Conservation (phyloP, 164 flowering plant species). For the Akebia trifoliata region DNA sequence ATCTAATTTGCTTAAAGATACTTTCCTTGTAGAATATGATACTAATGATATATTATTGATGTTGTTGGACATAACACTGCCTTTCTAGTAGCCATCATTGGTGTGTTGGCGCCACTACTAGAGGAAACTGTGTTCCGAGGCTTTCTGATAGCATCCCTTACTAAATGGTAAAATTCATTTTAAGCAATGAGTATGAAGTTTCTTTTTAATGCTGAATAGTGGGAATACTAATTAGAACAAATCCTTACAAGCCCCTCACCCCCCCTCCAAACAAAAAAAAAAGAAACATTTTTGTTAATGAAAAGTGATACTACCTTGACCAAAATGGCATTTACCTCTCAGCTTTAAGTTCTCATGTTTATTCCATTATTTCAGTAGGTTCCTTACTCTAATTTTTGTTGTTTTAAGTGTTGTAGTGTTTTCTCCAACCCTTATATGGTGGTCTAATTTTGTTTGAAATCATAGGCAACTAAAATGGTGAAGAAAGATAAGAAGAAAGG, state of each 20-base stretch:
- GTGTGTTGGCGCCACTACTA: conserved; percentile 84
- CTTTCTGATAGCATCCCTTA: conserved; percentile 78
- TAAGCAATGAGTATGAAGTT: conserved; percentile 5
- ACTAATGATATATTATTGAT: no score
- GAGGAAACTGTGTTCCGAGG: conserved; percentile 97
- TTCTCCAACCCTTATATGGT: conserved; percentile 86
- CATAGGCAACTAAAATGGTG: no score
- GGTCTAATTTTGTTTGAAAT: no score
- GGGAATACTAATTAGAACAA: no score
- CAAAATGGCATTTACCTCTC: not conserved
- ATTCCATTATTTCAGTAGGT: conserved; percentile 42
- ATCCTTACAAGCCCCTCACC: not conserved
- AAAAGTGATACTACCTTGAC: no score
- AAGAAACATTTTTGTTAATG: no score
- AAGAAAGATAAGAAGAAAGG: no score
- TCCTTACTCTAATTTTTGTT: conserved; percentile 79
- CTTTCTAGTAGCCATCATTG: conserved; percentile 75
- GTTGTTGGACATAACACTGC: conserved; percentile 53
- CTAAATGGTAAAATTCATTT: conserved; percentile 61
- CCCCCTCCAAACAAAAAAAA: no score
- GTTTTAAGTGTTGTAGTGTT: conserved; percentile 75
- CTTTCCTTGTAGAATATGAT: not conserved
- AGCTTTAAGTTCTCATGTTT: not conserved
- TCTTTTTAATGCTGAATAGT: conserved; percentile 2
- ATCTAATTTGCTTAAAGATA: not conserved